Evolutionary conservation across 768 basidiomycete genomes (phyloP), one percentile per base, ranked within the genome.

Genomic region (Hydnomerulius pinastri): DNA sequence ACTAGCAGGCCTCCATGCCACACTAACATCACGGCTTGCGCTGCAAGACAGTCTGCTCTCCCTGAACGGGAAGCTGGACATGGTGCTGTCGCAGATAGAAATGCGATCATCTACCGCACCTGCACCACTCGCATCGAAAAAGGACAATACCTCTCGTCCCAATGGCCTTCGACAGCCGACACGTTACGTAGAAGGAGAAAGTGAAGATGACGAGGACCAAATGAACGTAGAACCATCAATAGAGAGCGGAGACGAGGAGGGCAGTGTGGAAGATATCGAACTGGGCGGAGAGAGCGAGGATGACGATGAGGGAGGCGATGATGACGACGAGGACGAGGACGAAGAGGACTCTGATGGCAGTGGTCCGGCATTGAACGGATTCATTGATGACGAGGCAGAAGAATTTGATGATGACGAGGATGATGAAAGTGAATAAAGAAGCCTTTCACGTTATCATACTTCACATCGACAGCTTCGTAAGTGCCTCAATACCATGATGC

Each of bases 41-140:
- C 72, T 98, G 39, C 90, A 97, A 55, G 87, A 92, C 55, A 90
- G 85, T 50, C 76, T 99, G 17, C 75, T 95, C 9, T 83, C 89
- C 2, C 76, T 99, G 35, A 90, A 85, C 51, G 97, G 97, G 23
- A 83, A 92, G 49, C 77, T 98, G 24, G 96, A 98, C 63, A 90
- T 94, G 76, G 91, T 97, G 20, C 77, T 98, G 42, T 88, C 92
- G 0, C 97, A 98, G 65, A 89, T 98, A 48, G 90, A 95, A 65
- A 79, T 94, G 72, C 83, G 95, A 18, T 82, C 89, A 24, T 83
- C 88, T n/a, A 73, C 77, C 12, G 81, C 81, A 10, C 87, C 86
- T 18, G 77, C 82, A 3, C 75, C 80, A 4, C 64, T 84, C 39
- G 68, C 74, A 13, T 70, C 75, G 13, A 76, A 70, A 40, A 72